A percentile compares a stretch with the other conserved stretches of the same genome.
These are phyloP conservation scores for Barbarea vulgaris DNA, from an alignment of 345 rosid species.

Conservation along the genomic window DNA sequence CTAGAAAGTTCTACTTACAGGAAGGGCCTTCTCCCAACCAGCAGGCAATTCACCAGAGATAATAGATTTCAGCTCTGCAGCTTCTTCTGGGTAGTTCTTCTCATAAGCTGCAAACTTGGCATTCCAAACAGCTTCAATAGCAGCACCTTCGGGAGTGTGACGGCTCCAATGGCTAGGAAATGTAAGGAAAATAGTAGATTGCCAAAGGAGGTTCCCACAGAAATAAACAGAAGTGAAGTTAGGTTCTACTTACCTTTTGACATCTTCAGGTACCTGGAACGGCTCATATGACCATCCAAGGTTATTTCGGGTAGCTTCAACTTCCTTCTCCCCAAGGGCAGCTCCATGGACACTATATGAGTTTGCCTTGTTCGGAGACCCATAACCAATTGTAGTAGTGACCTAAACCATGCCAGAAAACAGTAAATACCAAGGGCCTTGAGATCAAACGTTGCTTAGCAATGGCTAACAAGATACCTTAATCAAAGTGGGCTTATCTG, in stretches of 20 bases:
- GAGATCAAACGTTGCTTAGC: not conserved
- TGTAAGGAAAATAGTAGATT: no score
- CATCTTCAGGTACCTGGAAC: slow-evolving; percentile 91
- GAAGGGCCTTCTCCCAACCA: slow-evolving; percentile 93
- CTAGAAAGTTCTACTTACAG: slow-evolving; percentile 51
- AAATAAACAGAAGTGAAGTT: not conserved
- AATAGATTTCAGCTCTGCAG: slow-evolving; percentile 82
- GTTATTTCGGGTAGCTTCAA: slow-evolving; percentile 94
- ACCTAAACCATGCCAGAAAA: slow-evolving; percentile 44
- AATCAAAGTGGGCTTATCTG: slow-evolving; percentile 84
- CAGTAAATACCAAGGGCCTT: not conserved
- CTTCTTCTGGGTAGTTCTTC: slow-evolving; percentile 85
- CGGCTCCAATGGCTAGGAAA: slow-evolving; percentile 91
- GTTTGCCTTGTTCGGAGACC: slow-evolving; percentile 97
- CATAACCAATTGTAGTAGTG: slow-evolving; percentile 92
- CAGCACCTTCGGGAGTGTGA: slow-evolving; percentile 62
- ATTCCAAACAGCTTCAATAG: slow-evolving; percentile 85
- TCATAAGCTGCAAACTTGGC: slow-evolving; percentile 80
- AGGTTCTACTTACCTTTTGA: slow-evolving; percentile 56
- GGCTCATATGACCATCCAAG: slow-evolving; percentile 93
- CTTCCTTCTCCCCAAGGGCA: slow-evolving; percentile 98
- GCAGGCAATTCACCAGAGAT: slow-evolving; percentile 75
- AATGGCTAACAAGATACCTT: slow-evolving; percentile 49
- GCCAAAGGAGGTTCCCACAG: not conserved
- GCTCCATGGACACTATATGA: slow-evolving; percentile 93